Evolutionary conservation across 2,329 filamentous ascomycete species (phyloP).

Genomic region (Paradendryphiella salina): DNA sequence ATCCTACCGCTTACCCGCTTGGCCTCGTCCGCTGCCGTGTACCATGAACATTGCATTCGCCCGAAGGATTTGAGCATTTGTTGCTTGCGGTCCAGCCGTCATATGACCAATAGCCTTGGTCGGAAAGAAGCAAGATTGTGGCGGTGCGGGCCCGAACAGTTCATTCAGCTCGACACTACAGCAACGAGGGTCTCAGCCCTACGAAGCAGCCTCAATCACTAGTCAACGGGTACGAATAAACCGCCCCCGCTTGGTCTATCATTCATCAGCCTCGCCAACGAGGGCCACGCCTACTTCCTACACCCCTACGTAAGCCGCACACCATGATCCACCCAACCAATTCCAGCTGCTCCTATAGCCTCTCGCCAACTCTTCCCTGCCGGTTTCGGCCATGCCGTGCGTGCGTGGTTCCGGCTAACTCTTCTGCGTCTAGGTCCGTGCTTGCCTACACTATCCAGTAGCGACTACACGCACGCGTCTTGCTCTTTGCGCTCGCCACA

Average conservation of each 20-base stretch:
- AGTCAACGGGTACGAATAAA: conserved; percentile 11
- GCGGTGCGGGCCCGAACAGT: conserved; percentile 26
- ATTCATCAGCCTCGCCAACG: conserved; percentile 22
- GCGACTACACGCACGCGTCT: conserved; percentile 12
- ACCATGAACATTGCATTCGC: conserved; percentile 31
- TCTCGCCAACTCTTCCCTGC: conserved; percentile 18
- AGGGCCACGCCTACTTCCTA: conserved; percentile 12
- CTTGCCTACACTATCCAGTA: conserved; percentile 24
- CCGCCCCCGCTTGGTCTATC: conserved; percentile 19
- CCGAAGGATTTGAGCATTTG: conserved; percentile 4
- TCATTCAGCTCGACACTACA: conserved; percentile 16
- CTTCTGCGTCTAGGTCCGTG: conserved; percentile 22
- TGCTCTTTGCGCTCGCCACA: conserved; percentile 35
- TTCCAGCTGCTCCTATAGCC: conserved; percentile 8
- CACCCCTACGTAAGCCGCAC: conserved; percentile 17
- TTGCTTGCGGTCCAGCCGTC: background rate
- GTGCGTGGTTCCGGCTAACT: conserved; percentile 14
- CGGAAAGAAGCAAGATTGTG: conserved; percentile 19
- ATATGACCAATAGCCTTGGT: conserved; percentile 7
- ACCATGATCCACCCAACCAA: conserved; percentile 7
- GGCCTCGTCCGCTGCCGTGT: conserved; percentile 30
- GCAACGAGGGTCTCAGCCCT: conserved; percentile 9
- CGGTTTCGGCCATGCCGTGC: conserved; percentile 34
- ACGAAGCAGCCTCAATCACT: conserved; percentile 13
- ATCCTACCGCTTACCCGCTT: conserved; percentile 23